phyloP scores from a whole-genome alignment of 2,329 filamentous ascomycete genomes.

The Ploettnerulaceae sp. region DNA sequence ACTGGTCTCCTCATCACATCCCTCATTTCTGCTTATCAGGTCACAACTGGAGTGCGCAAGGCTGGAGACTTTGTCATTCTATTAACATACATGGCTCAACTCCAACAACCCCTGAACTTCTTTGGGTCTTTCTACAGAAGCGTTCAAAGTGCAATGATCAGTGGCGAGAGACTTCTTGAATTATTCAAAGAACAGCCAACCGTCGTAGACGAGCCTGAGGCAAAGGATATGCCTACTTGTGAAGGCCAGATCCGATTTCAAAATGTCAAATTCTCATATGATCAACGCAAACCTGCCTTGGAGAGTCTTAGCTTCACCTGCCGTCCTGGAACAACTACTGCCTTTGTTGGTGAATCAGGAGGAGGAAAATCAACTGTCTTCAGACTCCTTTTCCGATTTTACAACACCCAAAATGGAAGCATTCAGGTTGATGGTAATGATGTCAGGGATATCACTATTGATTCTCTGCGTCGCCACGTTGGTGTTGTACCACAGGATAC shows the following conservation, averaged over 20 bases:
- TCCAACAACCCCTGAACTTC: conserved; percentile 78
- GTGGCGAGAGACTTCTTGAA: conserved; percentile 89
- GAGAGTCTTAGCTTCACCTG: conserved; percentile 82
- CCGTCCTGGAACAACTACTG: conserved; percentile 84
- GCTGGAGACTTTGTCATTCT: conserved; percentile 70
- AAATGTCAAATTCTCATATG: conserved; percentile 87
- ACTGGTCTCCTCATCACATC: conserved; percentile 67
- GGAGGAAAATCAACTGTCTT: conserved; percentile 97
- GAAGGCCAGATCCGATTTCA: conserved; percentile 81
- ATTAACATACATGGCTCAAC: conserved; percentile 72
- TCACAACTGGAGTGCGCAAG: conserved; percentile 58
- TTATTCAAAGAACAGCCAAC: conserved; percentile 95
- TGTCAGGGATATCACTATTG: conserved; percentile 82
- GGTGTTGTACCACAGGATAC: conserved; percentile 97
- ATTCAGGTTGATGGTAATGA: conserved; percentile 83
- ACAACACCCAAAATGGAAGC: conserved; percentile 74
- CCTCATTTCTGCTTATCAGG: conserved; percentile 72
- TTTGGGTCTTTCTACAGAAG: conserved; percentile 94
- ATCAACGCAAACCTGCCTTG: conserved; percentile 77
- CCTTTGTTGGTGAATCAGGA: conserved; percentile 92
- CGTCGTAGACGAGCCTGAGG: conserved; percentile 71
- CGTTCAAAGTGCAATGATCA: conserved; percentile 96
- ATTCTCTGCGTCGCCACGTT: conserved; percentile 86
- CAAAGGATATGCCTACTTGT: conserved; percentile 59
- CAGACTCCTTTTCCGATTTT: conserved; percentile 92